phyloP scores from a whole-genome alignment of 2,329 filamentous ascomycete species.

The Blastomyces percursus region DNA sequence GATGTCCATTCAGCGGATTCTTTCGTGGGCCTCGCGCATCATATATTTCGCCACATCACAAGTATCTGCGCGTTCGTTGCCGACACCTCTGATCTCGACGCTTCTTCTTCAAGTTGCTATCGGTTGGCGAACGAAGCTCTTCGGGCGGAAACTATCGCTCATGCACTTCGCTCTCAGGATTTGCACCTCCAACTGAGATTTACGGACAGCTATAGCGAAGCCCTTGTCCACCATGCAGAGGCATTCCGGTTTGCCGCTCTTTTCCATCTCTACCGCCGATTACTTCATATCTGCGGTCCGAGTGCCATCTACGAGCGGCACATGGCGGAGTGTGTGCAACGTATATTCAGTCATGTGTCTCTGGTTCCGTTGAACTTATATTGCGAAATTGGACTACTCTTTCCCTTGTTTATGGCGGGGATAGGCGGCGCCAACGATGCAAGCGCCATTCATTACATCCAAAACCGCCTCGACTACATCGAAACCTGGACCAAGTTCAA shows the following conservation, averaged over 20 bases:
- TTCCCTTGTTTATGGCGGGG: background rate
- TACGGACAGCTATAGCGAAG: background rate
- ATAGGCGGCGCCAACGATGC: background rate
- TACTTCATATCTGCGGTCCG: background rate
- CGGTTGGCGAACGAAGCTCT: background rate
- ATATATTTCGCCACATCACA: slow-evolving; percentile 11
- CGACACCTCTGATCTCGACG: slow-evolving; percentile 3
- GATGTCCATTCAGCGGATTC: slow-evolving; percentile 8
- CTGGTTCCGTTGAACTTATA: background rate
- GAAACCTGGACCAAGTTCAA: background rate
- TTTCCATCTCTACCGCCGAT: background rate
- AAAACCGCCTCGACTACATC: background rate
- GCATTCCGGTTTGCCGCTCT: background rate
- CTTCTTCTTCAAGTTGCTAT: background rate
- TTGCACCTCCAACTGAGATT: background rate
- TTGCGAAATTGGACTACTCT: background rate
- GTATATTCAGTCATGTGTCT: background rate
- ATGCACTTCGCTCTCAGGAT: background rate
- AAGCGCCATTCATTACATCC: background rate
- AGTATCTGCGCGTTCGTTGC: slow-evolving; percentile 13
- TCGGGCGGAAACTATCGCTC: background rate
- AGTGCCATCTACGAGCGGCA: background rate
- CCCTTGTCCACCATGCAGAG: background rate
- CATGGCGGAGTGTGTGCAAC: background rate
- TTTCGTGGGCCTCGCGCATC: slow-evolving; percentile 12